These are phyloP conservation scores for Trichoderma guizhouense DNA, from an alignment of 2,329 filamentous ascomycete species.

Conservation along the genomic window DNA sequence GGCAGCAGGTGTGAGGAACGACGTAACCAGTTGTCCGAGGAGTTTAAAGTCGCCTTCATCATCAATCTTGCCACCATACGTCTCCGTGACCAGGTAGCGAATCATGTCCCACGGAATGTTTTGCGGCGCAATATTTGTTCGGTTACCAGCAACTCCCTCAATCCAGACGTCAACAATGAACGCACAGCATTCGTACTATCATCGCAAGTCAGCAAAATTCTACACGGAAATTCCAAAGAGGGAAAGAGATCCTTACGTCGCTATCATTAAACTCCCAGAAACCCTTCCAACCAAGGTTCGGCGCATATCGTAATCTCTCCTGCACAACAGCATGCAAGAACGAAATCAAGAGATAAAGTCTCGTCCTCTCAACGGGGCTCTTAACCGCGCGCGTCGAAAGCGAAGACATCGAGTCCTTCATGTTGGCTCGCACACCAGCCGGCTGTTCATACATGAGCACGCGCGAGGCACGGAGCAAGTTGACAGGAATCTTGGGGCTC, in stretches of 20 bases:
- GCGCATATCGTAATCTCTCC: conserved; percentile 90
- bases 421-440: conserved; percentile 92
- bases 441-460: conserved; percentile 98
- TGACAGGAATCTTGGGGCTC: conserved; percentile 94
- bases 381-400: conserved; percentile 73
- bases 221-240: not conserved
- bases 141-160: conserved; percentile 73
- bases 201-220: conserved; percentile 16
- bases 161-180: conserved; percentile 97
- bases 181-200: conserved; percentile 90
- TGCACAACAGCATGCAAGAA: conserved; percentile 96
- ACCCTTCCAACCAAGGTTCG: conserved; percentile 92
- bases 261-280: conserved; percentile 99
- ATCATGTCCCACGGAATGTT: conserved; percentile 98
- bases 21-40: conserved; percentile 69
- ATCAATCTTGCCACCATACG: conserved; percentile 97
- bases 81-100: conserved; percentile 83
- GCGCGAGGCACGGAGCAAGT: conserved; percentile 85
- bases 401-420: conserved; percentile 93
- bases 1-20: conserved; percentile 78
- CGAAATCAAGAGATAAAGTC: conserved; percentile 85
- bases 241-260: conserved; percentile 65
- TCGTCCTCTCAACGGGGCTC: conserved; percentile 83
- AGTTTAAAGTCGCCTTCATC: conserved; percentile 78
- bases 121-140: conserved; percentile 87